Conservation (phyloP, 805 yeast genomes). For the Debaryomyces tyrocola region DNA sequence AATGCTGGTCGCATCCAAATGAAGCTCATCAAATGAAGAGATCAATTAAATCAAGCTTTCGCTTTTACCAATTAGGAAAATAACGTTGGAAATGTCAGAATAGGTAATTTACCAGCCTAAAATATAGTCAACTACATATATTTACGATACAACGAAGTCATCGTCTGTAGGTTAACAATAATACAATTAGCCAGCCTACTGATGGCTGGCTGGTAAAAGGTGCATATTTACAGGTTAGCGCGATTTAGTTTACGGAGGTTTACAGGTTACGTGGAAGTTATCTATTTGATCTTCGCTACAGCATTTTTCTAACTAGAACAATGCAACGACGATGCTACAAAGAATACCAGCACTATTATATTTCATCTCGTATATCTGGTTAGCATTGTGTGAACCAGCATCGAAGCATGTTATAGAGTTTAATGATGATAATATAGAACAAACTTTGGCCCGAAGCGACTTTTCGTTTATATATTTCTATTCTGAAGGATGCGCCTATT, state of each 20-base stretch:
- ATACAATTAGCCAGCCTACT: background rate
- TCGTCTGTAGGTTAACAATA: background rate
- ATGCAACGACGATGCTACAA: background rate
- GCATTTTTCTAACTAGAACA: background rate
- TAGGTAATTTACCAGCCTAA: background rate
- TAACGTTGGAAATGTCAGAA: background rate
- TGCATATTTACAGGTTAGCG: background rate
- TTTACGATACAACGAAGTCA: background rate
- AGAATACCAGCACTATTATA: background rate
- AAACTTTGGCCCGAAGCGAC: conserved; percentile 18
- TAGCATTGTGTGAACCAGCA: no score
- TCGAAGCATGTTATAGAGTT: conserved; percentile 9
- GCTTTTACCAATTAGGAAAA: background rate
- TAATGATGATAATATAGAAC: conserved; percentile 11
- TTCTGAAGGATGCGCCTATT: conserved; percentile 36
- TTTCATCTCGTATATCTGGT: background rate
- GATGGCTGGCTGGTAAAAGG: background rate
- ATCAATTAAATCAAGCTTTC: background rate
- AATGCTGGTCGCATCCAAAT: background rate
- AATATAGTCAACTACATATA: background rate
- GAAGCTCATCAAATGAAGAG: background rate
- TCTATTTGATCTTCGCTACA: background rate
- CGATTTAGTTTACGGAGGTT: background rate
- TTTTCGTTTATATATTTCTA: conserved; percentile 49
- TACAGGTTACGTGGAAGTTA: background rate